Evolutionary conservation across 2,329 filamentous ascomycete species (phyloP), one percentile per base, ranked within the genome.

Genomic region (Aspergillus neoniger): DNA sequence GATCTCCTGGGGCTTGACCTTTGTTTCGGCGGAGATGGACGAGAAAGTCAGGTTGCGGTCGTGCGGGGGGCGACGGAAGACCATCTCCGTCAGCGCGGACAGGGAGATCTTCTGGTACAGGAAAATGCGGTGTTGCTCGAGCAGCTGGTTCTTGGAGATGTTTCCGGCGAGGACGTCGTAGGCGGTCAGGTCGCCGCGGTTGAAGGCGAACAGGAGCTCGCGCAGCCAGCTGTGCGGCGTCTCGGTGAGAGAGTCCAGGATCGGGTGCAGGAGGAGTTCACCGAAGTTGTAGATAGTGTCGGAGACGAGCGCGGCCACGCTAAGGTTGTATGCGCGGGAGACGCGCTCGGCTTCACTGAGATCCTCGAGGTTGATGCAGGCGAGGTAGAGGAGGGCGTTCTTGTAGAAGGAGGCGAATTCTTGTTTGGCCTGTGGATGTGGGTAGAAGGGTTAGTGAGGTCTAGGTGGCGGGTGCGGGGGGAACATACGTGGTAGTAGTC

Each of bases 221-320:
- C 92, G 91, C 65, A 99, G 85, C 95, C 95, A 99, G 55, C 88
- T 83, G 74, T 96, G 86, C 44, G 88, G 85, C 23, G 89, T 88
- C 69, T 88, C 86, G 71, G 83, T 83, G 55, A 99, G 86, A 19
- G 90, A 89, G 73, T 96, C 91, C 65, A 99, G 88, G 73, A 99
- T 96, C 3, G 95, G 95, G 76, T 99, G 95, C 68, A 99, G 86
- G 32, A 99, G 87, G n/a, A 99, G 88, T 82, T 99, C 95, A 77
- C 95, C 95, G 70, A 99, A 99, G 83, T 99, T 99, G 86, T 99
- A 98, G 81, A 98, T 99, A 71, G 88, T 91, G 72, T 94, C 91
- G 54, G 93, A 97, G 41, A 97, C 91, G 8, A 99, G 85, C 9
- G 95, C 95, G 28, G 95, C 92, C 57, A 98, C 89, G 72, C 91